Evolutionary conservation across 148 eudicot genomes (phyloP).

Genomic region (Euryodendron excelsum): DNA sequence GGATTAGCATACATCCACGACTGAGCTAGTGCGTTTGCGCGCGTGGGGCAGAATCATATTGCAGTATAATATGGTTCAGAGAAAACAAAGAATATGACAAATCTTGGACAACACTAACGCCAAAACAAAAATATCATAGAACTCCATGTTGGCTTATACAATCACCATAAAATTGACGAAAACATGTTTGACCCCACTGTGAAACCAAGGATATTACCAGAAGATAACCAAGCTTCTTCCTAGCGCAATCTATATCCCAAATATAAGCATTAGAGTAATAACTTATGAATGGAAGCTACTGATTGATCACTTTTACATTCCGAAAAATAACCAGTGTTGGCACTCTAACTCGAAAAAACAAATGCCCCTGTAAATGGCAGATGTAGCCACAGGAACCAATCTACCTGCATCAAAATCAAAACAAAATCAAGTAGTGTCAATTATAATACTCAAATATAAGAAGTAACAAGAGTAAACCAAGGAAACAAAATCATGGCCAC

Average conservation of each 20-base stretch:
- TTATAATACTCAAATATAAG: background rate
- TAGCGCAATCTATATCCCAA: background rate
- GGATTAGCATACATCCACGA: too few species aligned
- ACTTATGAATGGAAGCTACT: background rate
- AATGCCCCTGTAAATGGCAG: background rate
- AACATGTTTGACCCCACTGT: background rate
- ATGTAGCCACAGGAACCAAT: background rate
- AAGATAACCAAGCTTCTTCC: background rate
- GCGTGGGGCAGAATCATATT: too few species aligned
- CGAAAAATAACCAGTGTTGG: background rate
- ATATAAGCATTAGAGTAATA: background rate
- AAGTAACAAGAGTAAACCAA: background rate
- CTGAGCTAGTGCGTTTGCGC: too few species aligned
- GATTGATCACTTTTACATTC: background rate
- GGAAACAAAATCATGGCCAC: too few species aligned
- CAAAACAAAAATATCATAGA: background rate
- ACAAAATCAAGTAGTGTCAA: background rate
- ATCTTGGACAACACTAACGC: background rate
- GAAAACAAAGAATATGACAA: background rate
- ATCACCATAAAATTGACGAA: background rate
- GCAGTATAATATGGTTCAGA: background rate
- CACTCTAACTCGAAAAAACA: background rate
- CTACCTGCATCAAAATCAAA: background rate
- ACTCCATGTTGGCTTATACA: background rate
- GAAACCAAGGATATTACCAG: background rate